Percentiles rank a stretch among this genome's conserved stretches.
Conservation (phyloP, 1,284 basidiomycete genomes). For the Ustilago tritici region DNA sequence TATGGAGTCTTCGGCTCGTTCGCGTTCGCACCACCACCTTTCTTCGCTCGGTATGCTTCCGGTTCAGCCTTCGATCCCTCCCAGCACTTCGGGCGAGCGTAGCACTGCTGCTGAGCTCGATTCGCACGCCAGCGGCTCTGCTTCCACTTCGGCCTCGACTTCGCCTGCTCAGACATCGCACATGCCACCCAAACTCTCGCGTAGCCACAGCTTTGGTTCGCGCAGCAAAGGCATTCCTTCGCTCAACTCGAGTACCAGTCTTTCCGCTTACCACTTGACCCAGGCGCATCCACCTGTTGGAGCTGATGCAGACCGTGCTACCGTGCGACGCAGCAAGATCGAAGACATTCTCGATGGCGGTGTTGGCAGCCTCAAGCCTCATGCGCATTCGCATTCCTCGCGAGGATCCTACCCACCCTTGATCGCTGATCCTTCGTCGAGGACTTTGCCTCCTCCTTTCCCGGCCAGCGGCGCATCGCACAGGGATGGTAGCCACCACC, state of each 20-base stretch:
- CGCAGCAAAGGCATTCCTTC: slow-evolving; percentile 49
- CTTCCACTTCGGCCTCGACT: slow-evolving; percentile 51
- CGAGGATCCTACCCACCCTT: slow-evolving; percentile 39
- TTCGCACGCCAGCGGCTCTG: slow-evolving; percentile 41
- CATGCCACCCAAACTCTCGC: slow-evolving; percentile 49
- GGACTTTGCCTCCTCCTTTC: slow-evolving; percentile 57
- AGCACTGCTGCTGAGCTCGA: slow-evolving; percentile 59
- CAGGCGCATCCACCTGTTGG: slow-evolving; percentile 17
- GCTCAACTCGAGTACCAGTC: slow-evolving; percentile 45
- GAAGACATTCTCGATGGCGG: slow-evolving; percentile 56
- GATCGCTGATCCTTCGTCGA: slow-evolving; percentile 51
- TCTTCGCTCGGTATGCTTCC: slow-evolving; percentile 56
- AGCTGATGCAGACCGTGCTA: slow-evolving; percentile 23
- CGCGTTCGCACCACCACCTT: slow-evolving; percentile 65
- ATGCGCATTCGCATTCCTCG: slow-evolving; percentile 20
- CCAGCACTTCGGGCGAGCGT: slow-evolving; percentile 63
- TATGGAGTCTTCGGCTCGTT: slow-evolving; percentile 48
- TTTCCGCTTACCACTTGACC: slow-evolving; percentile 59
- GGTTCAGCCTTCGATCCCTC: slow-evolving; percentile 38
- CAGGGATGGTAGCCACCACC: slow-evolving; percentile 45
- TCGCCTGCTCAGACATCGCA: slow-evolving; percentile 45
- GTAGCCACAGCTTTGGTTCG: slow-evolving; percentile 54
- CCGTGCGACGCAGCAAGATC: slow-evolving; percentile 42
- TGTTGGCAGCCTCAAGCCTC: slow-evolving; percentile 43
- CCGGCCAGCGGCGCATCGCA: slow-evolving; percentile 30